Evolutionary conservation across 257 asterid genomes (phyloP).

Genomic region (Hygrophila difformis): DNA sequence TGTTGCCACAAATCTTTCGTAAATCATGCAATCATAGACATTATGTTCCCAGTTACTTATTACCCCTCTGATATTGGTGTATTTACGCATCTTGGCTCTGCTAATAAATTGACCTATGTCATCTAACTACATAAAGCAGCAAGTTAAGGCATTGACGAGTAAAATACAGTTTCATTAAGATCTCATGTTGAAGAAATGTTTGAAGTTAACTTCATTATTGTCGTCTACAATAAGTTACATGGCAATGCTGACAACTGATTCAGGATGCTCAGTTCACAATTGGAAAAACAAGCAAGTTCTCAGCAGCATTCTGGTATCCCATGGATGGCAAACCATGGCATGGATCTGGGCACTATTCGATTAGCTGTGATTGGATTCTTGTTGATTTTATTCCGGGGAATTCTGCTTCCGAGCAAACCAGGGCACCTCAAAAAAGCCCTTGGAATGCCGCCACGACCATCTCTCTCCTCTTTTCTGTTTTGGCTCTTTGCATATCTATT

Average conservation of each 20-base stretch:
- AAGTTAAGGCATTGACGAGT: too few species aligned
- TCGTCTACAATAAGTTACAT: neutral
- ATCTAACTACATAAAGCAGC: too few species aligned
- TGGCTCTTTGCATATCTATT: conserved; percentile 36
- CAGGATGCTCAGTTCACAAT: conserved; percentile 62
- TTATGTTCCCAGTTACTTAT: neutral
- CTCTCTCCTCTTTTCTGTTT: conserved; percentile 46
- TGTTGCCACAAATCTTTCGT: neutral
- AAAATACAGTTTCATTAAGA: neutral
- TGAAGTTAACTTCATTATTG: neutral
- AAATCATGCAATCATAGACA: conserved; percentile 4
- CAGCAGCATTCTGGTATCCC: conserved; percentile 65
- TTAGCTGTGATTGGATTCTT: conserved; percentile 49
- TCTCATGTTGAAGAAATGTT: neutral
- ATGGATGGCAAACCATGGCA: conserved; percentile 47
- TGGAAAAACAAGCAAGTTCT: conserved; percentile 35
- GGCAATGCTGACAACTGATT: neutral
- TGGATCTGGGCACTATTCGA: conserved; percentile 51
- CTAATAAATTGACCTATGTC: too few species aligned
- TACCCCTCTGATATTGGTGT: neutral
- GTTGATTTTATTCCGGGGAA: conserved; percentile 31
- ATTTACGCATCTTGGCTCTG: too few species aligned
- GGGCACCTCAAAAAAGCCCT: conserved; percentile 19
- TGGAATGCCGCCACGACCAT: conserved; percentile 43
- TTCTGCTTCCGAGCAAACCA: conserved; percentile 14